Base-by-base conservation (phyloP, 768 basidiomycete species). In the Russula abietina region DNA sequence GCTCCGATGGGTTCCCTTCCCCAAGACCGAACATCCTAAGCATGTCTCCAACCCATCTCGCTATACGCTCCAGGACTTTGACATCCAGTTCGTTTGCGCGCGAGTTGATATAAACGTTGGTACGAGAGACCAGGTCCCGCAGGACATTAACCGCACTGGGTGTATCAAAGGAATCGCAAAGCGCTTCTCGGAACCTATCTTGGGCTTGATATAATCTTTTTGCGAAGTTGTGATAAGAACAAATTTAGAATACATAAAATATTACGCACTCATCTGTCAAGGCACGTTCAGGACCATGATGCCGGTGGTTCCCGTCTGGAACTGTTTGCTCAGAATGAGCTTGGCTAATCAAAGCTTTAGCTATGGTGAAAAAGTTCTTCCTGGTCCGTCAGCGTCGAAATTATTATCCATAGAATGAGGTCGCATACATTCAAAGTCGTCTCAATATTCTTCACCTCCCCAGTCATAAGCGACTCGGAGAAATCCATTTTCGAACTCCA, bases 121-220 rank as follows among this genome's bases (percentile, higher is more conserved):
- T 85, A 51, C 83, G 81, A 4, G 90, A 89, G 51, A 98, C 85
- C 41, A 98, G 78, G 63, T 94, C 88, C 14, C 89, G 81, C 19
- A 98, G 75, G 60, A 85, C 76, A 68, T 83, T 81, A 26, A 98
- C 74, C 0, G 93, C 95, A 19, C 77, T 80, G 2, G 94, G 93
- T 0, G 97, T 98, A 73, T 98, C 95, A 81, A 98, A 97, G 0
- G 95, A 98, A 73, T 99, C 96, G 75, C 90, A 95, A 52, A 99
- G 85, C 0, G 94, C 91, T 14, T 76, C 79, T 57, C 92, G 86
- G 81, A 99, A 96, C 9, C 82, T 79, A 46, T 80, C 68, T 72
- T 95, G 95, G 52, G 86, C 83, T 57, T 83, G 77, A 67, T 89
- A 80, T 39, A 95, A 78, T 68, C 93, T 97, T 69, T 36, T 51